These are phyloP conservation scores for Rhizophora mangle DNA, from an alignment of 345 rosid species.

Conservation along the genomic window DNA sequence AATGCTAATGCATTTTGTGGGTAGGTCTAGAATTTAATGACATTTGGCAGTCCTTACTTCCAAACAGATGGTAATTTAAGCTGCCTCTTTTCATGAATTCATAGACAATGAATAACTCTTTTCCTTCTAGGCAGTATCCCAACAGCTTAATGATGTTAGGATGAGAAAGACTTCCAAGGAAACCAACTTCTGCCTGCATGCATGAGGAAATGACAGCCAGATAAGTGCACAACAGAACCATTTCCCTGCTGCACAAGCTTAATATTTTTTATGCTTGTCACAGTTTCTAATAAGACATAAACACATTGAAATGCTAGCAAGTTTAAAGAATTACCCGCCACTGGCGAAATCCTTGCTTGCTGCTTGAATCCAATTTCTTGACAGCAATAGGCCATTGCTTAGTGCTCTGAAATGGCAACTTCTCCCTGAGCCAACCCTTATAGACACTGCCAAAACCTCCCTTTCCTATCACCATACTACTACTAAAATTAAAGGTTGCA, in stretches of 20 bases:
- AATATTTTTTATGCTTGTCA: neutral
- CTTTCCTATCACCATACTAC: constrained; percentile 12
- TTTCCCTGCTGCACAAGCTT: no score
- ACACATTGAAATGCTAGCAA: neutral
- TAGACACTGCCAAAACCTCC: constrained; percentile 22
- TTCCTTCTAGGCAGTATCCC: constrained; percentile 13
- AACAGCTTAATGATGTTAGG: constrained; percentile 18
- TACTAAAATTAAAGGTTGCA: constrained; percentile 17
- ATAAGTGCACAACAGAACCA: neutral
- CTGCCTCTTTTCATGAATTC: constrained; percentile 22
- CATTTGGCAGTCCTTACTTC: constrained; percentile 4
- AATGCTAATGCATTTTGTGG: no score
- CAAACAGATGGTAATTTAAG: constrained; percentile 16
- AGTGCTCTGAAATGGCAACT: neutral
- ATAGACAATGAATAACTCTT: constrained; percentile 9
- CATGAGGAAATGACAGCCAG: neutral
- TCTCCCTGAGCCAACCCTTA: constrained; percentile 24
- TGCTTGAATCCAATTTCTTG: constrained; percentile 7
- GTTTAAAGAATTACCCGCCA: constrained; percentile 15
- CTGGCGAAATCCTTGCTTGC: constrained; percentile 20
- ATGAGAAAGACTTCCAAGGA: constrained; percentile 13
- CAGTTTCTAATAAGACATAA: neutral
- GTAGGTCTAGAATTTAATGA: neutral
- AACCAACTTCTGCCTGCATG: neutral
- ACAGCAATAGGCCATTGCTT: constrained; percentile 13